phyloP scores from a whole-genome alignment of 2,329 filamentous ascomycete species.

The Gnomoniopsis sp. region DNA sequence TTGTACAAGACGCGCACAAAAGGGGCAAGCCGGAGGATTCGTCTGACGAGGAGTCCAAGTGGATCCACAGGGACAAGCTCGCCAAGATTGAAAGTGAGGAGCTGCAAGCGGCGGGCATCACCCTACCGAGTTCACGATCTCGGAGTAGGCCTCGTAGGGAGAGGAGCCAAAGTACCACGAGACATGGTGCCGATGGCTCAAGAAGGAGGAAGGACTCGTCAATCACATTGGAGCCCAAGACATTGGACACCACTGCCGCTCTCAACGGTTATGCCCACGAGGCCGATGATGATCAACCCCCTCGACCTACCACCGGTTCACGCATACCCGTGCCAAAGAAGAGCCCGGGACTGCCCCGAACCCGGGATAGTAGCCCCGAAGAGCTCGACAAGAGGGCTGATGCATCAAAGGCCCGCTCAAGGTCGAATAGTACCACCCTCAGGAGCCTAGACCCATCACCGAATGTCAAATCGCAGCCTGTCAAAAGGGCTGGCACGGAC shows the following conservation, averaged over 20 bases:
- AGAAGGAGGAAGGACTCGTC: constrained; percentile 47
- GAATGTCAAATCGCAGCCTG: constrained; percentile 25
- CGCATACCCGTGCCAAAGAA: constrained; percentile 82
- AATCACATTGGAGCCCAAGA: constrained; percentile 32
- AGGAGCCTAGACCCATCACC: constrained; percentile 51
- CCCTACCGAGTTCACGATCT: constrained; percentile 52
- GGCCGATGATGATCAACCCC: constrained; percentile 51
- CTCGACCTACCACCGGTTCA: constrained; percentile 60
- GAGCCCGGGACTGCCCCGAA: constrained; percentile 73
- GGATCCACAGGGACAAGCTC: constrained; percentile 84
- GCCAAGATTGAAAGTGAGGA: constrained; percentile 78
- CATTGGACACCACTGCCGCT: constrained; percentile 38
- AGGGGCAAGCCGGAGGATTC: constrained; percentile 26
- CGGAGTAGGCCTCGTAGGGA: constrained; percentile 44
- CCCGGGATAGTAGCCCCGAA: constrained; percentile 49
- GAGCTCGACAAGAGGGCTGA: constrained; percentile 57
- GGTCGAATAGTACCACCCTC: constrained; percentile 60
- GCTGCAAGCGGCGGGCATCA: constrained; percentile 73
- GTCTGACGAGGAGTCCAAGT: constrained; percentile 63
- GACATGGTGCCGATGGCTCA: constrained; percentile 28
- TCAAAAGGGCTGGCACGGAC: constrained; percentile 45
- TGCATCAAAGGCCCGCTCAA: constrained; percentile 60
- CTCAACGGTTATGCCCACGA: constrained; percentile 65
- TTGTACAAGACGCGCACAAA: constrained; percentile 18
- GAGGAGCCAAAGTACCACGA: constrained; percentile 35